These are phyloP conservation scores for Talaromyces trachyspermus DNA, from an alignment of 495 filamentous ascomycete species.

Conservation along the genomic window DNA sequence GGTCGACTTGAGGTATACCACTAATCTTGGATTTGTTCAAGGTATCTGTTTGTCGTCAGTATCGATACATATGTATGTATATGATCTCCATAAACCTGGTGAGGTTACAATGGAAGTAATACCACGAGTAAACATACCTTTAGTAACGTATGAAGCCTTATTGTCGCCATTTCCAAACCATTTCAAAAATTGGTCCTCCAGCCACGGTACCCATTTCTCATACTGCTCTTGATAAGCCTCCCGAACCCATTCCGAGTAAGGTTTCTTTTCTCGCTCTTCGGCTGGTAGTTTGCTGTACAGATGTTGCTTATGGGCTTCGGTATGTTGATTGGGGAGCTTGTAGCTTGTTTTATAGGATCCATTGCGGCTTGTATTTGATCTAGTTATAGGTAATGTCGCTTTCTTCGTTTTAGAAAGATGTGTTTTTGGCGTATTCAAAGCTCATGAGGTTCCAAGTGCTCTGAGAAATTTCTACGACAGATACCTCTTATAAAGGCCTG, in stretches of 20 bases:
- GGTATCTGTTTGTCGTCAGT: slow-evolving; percentile 35
- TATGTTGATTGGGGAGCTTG: not conserved
- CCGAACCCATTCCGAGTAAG: slow-evolving; percentile 46
- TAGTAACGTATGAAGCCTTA: slow-evolving; percentile 57
- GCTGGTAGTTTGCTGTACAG: slow-evolving; percentile 4
- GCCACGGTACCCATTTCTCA: slow-evolving; percentile 67
- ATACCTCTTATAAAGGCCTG: too few relatives aligned
- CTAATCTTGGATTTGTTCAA: slow-evolving; percentile 62
- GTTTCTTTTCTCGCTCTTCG: slow-evolving; percentile 19
- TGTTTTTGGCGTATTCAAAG: too few relatives aligned
- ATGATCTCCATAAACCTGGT: too few relatives aligned
- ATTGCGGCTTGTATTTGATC: not conserved
- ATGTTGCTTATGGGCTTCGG: slow-evolving; percentile 5
- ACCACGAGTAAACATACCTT: slow-evolving; percentile 33
- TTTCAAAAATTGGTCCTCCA: slow-evolving; percentile 61
- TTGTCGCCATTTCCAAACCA: slow-evolving; percentile 66
- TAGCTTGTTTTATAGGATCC: slow-evolving; percentile 4
- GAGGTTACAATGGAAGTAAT: too few relatives aligned
- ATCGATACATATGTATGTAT: not conserved
- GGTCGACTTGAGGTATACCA: slow-evolving; percentile 51
- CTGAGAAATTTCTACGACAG: not conserved
- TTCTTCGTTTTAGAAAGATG: not conserved
- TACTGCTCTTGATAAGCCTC: slow-evolving; percentile 58
- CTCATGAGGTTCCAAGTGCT: too few relatives aligned
- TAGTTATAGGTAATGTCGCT: not conserved